Evolutionary conservation across 441 rosid genomes (phyloP).

Genomic region (Mallotus japonicus): DNA sequence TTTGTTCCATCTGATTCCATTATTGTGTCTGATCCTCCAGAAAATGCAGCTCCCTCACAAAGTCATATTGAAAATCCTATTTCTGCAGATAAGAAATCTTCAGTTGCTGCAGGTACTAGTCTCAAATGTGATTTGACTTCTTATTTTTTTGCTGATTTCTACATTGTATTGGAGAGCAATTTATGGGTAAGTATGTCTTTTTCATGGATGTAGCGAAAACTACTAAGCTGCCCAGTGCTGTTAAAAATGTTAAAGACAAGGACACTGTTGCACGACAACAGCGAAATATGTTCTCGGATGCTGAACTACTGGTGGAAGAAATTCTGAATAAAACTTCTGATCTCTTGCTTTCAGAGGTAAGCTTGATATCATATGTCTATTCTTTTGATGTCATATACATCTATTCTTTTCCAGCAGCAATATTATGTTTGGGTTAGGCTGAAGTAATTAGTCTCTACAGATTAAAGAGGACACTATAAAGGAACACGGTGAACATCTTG

Average conservation of each 20-base stretch:
- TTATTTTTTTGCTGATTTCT: background rate
- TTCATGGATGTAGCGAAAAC: constrained; percentile 49
- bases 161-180: background rate
- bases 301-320: constrained; percentile 65
- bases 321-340: constrained; percentile 55
- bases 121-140: background rate
- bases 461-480: constrained; percentile 37
- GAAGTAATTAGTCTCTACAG: constrained; percentile 33
- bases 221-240: constrained; percentile 35
- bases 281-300: constrained; percentile 37
- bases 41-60: constrained; percentile 33
- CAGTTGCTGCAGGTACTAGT: constrained; percentile 43
- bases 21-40: constrained; percentile 47
- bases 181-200: background rate
- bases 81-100: constrained; percentile 38
- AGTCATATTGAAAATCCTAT: constrained; percentile 28
- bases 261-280: constrained; percentile 21
- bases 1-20: constrained; percentile 63
- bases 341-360: constrained; percentile 58
- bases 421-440: constrained; percentile 3
- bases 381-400: no score
- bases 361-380: background rate
- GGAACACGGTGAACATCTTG: constrained; percentile 50
- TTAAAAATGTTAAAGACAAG: constrained; percentile 36
- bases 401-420: background rate